These are phyloP conservation scores for Begonia masoniana DNA, from an alignment of 306 rosid genomes.

Conservation along the genomic window DNA sequence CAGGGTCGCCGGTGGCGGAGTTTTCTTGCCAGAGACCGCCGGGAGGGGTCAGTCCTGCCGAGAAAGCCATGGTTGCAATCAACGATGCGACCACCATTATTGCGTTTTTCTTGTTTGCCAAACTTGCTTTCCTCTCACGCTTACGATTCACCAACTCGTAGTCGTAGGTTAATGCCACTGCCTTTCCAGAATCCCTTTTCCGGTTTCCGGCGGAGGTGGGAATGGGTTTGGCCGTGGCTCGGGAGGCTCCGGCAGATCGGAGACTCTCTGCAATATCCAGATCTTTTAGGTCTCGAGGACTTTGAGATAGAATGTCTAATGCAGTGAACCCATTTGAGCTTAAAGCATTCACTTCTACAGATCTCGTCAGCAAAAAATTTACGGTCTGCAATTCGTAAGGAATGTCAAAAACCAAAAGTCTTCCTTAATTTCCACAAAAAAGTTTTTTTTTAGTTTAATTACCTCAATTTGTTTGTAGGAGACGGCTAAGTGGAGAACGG, in stretches of 20 bases:
- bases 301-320: conserved; percentile 13
- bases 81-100: conserved; percentile 18
- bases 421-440: too few relatives aligned
- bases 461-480: conserved; percentile 21
- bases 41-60: conserved; percentile 15
- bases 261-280: conserved; percentile 12
- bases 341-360: conserved; percentile 9
- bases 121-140: conserved; percentile 2
- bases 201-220: too few relatives aligned
- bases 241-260: conserved; percentile 8
- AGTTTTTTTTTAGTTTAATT: background rate
- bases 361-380: conserved; percentile 6
- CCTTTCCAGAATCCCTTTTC: too few relatives aligned
- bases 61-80: conserved; percentile 16
- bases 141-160: background rate
- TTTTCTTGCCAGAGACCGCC: conserved; percentile 14
- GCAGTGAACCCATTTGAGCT: conserved; percentile 15
- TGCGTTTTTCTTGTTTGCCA: background rate
- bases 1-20: background rate
- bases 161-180: too few relatives aligned
- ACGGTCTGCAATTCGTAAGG: conserved; percentile 6
- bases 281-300: conserved; percentile 10
- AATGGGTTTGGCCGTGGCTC: background rate
- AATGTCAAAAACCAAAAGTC: too few relatives aligned
- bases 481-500: conserved; percentile 22